Evolutionary conservation across 2,329 filamentous ascomycete genomes (phyloP).

Genomic region (Botrytis elliptica): DNA sequence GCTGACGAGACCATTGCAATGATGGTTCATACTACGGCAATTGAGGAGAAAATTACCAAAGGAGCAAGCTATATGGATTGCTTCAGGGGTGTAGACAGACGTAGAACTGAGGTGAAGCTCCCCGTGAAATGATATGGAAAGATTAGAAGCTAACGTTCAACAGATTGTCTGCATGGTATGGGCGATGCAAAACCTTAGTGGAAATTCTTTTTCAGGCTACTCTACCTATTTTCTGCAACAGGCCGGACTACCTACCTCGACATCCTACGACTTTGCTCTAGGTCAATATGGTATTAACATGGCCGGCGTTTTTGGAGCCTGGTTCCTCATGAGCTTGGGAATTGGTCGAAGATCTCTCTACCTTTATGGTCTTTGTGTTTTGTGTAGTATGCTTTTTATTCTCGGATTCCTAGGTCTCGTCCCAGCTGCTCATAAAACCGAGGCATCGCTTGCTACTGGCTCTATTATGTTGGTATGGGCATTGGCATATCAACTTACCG

Average conservation of each 20-base stretch:
- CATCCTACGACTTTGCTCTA: conserved; percentile 56
- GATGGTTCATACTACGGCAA: conserved; percentile 57
- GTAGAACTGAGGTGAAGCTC: conserved; percentile 48
- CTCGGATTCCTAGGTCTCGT: conserved; percentile 66
- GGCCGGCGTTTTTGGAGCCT: conserved; percentile 53
- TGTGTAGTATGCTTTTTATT: conserved; percentile 65
- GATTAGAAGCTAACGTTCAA: neutral
- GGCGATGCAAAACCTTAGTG: conserved; percentile 62
- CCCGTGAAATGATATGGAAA: neutral
- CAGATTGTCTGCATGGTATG: conserved; percentile 58
- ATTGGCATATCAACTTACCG: conserved; percentile 79
- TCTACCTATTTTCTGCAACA: conserved; percentile 59
- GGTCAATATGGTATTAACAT: conserved; percentile 51
- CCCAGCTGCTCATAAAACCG: conserved; percentile 30
- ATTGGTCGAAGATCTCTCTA: conserved; percentile 53
- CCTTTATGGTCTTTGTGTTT: conserved; percentile 48
- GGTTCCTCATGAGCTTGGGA: conserved; percentile 46
- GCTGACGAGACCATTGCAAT: conserved; percentile 51
- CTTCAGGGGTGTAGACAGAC: conserved; percentile 48
- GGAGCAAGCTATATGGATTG: conserved; percentile 53
- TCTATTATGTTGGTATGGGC: conserved; percentile 80
- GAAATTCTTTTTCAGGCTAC: conserved; percentile 63
- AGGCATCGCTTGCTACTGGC: conserved; percentile 37
- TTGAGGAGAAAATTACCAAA: conserved; percentile 49
- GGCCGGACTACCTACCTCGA: conserved; percentile 50